These are phyloP conservation scores for Cercospora janseana DNA, from an alignment of 2,329 filamentous ascomycete genomes.

Conservation along the genomic window DNA sequence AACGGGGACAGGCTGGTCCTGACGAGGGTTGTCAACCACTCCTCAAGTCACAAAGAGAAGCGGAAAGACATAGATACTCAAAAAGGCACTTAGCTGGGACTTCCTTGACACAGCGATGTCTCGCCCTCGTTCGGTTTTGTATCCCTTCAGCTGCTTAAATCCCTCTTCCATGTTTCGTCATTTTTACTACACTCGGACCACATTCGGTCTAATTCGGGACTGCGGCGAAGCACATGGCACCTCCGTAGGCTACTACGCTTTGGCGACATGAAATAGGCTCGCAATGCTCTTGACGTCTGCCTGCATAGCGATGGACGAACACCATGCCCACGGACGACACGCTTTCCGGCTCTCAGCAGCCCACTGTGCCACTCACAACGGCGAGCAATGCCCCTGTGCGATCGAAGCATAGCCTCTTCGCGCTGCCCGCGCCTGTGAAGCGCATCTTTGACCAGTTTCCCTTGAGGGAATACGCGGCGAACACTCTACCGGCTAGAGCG, in stretches of 20 bases:
- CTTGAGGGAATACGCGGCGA: conserved; percentile 69
- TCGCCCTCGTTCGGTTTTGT: not conserved
- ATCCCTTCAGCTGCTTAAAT: not conserved
- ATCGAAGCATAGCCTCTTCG: conserved; percentile 40
- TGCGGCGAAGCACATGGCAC: conserved; percentile 10
- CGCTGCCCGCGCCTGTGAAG: conserved; percentile 72
- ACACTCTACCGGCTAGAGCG: conserved; percentile 67
- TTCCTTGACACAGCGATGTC: not conserved
- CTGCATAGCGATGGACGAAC: not conserved
- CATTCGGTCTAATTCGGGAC: conserved; percentile 4
- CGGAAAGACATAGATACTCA: conserved; percentile 7
- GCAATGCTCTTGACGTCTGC: not conserved
- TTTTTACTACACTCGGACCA: not conserved
- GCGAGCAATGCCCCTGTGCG: not conserved
- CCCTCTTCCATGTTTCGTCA: not conserved
- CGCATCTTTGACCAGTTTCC: conserved; percentile 83
- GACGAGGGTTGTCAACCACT: conserved; percentile 16
- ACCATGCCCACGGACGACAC: not conserved
- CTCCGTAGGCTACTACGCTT: not conserved
- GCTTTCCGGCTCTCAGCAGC: conserved; percentile 21
- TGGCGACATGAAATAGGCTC: not conserved
- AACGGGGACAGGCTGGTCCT: conserved; percentile 2
- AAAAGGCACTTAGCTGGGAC: conserved; percentile 1
- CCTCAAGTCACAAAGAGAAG: conserved; percentile 13
- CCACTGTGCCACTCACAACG: conserved; percentile 1